These are phyloP conservation scores for Hepatocystis sp. DNA, from an alignment of 169 alveolate genomes.

Conservation along the genomic window DNA sequence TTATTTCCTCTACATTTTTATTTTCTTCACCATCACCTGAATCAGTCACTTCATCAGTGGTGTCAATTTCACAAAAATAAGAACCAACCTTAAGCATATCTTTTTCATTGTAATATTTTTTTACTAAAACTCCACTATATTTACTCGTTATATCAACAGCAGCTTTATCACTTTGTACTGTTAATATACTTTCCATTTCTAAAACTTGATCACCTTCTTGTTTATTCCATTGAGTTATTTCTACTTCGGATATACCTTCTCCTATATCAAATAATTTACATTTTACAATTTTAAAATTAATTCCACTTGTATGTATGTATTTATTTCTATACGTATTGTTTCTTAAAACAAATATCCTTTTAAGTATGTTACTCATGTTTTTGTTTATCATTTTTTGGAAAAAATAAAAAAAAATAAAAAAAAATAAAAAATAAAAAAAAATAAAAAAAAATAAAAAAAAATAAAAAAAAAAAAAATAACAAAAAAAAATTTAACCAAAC, in stretches of 20 bases:
- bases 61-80: conserved; percentile 88
- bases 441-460: background rate
- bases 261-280: conserved; percentile 90
- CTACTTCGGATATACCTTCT: conserved; percentile 93
- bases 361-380: conserved; percentile 10
- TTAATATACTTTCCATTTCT: conserved; percentile 95
- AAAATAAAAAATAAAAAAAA: background rate
- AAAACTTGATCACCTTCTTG: conserved; percentile 92
- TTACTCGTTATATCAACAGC: conserved; percentile 95
- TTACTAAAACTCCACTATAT: conserved; percentile 92
- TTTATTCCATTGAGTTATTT: conserved; percentile 93
- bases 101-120: conserved; percentile 88
- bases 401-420: background rate
- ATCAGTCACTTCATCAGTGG: conserved; percentile 76
- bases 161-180: conserved; percentile 95
- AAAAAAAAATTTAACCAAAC: too few species aligned
- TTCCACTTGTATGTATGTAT: conserved; percentile 51
- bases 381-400: conserved; percentile 11
- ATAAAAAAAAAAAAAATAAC: background rate
- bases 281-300: conserved; percentile 81
- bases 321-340: background rate
- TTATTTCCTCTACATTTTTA: conserved; percentile 2
- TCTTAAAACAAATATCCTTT: background rate
- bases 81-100: conserved; percentile 86
- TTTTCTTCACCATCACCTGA: background rate